Evolutionary conservation across 257 asterid genomes (phyloP).

Genomic region (Scutellaria baicalensis): DNA sequence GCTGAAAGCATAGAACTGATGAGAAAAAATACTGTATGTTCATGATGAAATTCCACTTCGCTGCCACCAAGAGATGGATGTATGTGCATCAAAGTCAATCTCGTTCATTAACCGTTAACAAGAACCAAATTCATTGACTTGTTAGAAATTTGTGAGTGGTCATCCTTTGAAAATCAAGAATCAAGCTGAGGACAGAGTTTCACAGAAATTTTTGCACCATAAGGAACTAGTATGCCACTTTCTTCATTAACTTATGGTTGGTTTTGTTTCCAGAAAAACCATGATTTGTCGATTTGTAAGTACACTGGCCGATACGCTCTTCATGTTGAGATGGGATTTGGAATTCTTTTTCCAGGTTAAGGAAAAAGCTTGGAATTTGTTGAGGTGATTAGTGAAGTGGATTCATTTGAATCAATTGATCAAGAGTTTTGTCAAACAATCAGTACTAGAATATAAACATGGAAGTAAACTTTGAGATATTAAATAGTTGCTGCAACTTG

Average conservation of each 20-base stretch:
- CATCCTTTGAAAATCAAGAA: constrained; percentile 3
- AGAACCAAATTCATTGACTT: neutral
- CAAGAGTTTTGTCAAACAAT: too few relatives aligned
- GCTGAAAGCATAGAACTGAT: constrained; percentile 66
- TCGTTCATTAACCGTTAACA: constrained; percentile 1
- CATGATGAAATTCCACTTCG: constrained; percentile 10
- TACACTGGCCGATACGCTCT: neutral
- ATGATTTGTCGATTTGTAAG: neutral
- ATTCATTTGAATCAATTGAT: too few relatives aligned
- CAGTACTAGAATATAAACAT: too few relatives aligned
- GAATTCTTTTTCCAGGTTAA: neutral
- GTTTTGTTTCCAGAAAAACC: too few relatives aligned
- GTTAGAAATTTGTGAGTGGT: neutral
- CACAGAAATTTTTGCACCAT: neutral
- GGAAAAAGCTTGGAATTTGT: neutral
- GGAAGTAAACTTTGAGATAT: too few relatives aligned
- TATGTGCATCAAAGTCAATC: neutral
- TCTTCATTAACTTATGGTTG: neutral
- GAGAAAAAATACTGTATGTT: constrained; percentile 51
- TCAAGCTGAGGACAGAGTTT: constrained; percentile 1
- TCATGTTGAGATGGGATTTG: neutral
- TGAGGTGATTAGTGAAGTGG: too few relatives aligned
- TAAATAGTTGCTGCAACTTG: too few relatives aligned
- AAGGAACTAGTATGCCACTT: neutral
- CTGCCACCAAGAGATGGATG: neutral